phyloP scores from a whole-genome alignment of 176 grass and related monocot species.

The Ensete ventricosum region DNA sequence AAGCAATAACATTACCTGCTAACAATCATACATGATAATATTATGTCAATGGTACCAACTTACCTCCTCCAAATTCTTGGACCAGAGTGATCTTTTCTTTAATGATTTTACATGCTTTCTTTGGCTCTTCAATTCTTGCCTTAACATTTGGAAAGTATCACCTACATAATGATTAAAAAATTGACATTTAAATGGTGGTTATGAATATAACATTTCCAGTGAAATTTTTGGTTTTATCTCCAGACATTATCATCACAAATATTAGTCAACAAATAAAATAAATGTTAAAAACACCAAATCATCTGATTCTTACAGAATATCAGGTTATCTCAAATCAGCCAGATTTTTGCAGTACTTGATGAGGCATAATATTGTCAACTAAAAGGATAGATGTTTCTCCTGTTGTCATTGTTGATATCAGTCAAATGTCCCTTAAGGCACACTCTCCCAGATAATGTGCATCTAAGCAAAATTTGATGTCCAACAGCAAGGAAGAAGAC shows the following conservation, averaged over 20 bases:
- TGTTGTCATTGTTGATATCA: neutral
- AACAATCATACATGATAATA: neutral
- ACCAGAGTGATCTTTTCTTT: constrained; percentile 88
- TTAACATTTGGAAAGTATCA: constrained; percentile 71
- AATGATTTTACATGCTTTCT: constrained; percentile 82
- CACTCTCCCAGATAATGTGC: too few relatives aligned
- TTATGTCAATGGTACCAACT: constrained; percentile 33
- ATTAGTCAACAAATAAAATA: too few relatives aligned
- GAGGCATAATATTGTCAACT: neutral
- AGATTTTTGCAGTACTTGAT: neutral
- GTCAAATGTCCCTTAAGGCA: neutral
- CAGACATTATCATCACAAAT: too few relatives aligned
- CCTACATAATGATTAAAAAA: constrained; percentile 41
- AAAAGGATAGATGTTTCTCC: neutral
- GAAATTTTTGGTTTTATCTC: neutral
- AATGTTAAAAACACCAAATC: too few relatives aligned
- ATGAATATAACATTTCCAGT: neutral
- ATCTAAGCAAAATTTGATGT: neutral
- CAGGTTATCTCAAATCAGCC: neutral
- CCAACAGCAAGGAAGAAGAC: neutral
- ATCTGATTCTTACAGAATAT: neutral
- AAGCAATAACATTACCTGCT: neutral
- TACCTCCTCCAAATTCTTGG: constrained; percentile 96
- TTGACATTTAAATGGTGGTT: neutral
- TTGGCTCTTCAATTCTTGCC: constrained; percentile 88